Conservation (phyloP, 1,284 basidiomycete genomes). For the Neotropicomus parvogracilis region DNA sequence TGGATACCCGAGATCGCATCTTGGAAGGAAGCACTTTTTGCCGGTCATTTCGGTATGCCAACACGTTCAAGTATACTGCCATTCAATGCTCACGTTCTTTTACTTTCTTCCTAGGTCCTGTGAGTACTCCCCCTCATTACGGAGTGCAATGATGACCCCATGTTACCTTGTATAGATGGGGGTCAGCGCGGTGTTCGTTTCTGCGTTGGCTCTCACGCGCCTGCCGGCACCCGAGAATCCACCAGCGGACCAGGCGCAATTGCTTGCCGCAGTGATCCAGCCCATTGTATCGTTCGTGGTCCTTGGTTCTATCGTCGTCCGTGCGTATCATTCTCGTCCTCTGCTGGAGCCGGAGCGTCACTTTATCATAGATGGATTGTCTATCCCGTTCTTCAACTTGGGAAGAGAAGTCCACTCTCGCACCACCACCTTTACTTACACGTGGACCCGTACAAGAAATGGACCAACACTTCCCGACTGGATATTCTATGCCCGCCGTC, state of each 20-base stretch:
- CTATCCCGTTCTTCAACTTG: conserved; percentile 82
- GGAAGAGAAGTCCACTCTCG: conserved; percentile 65
- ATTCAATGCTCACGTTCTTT: conserved; percentile 2
- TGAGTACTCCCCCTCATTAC: conserved; percentile 32
- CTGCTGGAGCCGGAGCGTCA: background rate
- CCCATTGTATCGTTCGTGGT: conserved; percentile 85
- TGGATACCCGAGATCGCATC: conserved; percentile 83
- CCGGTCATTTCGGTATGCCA: conserved; percentile 77
- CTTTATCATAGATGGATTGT: conserved; percentile 65
- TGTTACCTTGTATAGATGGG: conserved; percentile 52
- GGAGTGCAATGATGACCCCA: background rate
- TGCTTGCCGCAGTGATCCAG: conserved; percentile 66
- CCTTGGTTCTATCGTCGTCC: conserved; percentile 76
- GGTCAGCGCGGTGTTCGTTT: conserved; percentile 83
- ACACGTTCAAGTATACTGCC: background rate
- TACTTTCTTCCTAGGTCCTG: conserved; percentile 56
- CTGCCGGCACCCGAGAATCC: conserved; percentile 59
- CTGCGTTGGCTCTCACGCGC: conserved; percentile 68
- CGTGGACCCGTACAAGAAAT: conserved; percentile 34
- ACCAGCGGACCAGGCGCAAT: conserved; percentile 64
- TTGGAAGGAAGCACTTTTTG: conserved; percentile 79
- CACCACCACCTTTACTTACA: conserved; percentile 37
- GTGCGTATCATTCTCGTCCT: conserved; percentile 41
- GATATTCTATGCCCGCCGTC: conserved; percentile 41
- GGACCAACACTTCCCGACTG: conserved; percentile 46